Percentiles rank a stretch among this genome's conserved stretches.
Conservation (phyloP, 2,329 filamentous ascomycete genomes). For the Cladosporium oxysporum region DNA sequence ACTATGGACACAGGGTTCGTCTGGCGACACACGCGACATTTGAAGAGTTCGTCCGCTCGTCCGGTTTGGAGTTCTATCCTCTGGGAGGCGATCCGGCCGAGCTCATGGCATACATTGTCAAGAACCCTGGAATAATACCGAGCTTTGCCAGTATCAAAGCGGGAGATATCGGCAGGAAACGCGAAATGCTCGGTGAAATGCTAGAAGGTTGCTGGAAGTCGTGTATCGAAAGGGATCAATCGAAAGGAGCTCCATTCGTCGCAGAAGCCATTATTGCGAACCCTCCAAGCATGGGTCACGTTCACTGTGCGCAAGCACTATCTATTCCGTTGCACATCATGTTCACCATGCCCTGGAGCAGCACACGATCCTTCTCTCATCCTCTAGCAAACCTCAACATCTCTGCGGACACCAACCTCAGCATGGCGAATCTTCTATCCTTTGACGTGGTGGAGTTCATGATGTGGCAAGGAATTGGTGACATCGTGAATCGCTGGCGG, state of each 20-base stretch:
- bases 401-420: constrained; percentile 68
- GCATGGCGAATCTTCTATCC: constrained; percentile 74
- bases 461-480: constrained; percentile 86
- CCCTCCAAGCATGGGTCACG: constrained; percentile 71
- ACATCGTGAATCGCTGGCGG: constrained; percentile 74
- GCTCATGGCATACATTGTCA: constrained; percentile 58
- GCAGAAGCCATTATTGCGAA: constrained; percentile 79
- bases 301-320: constrained; percentile 72
- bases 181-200: constrained; percentile 29
- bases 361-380: constrained; percentile 79
- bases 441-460: constrained; percentile 84
- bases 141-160: constrained; percentile 27
- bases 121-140: constrained; percentile 37
- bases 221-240: constrained; percentile 30
- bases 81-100: constrained; percentile 76
- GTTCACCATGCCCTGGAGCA: constrained; percentile 93
- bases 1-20: constrained; percentile 70
- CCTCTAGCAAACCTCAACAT: constrained; percentile 77
- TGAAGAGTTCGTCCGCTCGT: constrained; percentile 66
- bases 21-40: constrained; percentile 73
- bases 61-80: constrained; percentile 72
- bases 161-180: constrained; percentile 31
- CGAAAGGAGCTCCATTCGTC: constrained; percentile 69
- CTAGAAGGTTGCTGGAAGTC: constrained; percentile 34
- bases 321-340: constrained; percentile 76